Evolutionary conservation across 306 rosid genomes (phyloP), one percentile per base, ranked within the genome.

Genomic region (Citrullus amarus): DNA sequence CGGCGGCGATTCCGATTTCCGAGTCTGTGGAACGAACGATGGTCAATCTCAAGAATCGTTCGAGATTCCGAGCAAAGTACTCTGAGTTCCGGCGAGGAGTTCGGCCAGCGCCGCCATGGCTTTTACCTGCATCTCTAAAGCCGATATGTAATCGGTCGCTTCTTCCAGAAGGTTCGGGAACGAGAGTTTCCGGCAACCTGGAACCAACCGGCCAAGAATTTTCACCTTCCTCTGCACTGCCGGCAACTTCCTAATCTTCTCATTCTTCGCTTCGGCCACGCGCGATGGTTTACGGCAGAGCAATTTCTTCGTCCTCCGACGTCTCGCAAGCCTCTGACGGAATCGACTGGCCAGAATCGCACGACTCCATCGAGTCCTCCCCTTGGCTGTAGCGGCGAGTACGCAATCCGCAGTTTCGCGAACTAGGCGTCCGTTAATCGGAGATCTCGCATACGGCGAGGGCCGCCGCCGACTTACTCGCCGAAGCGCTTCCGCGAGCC

Each of bases 61-160:
- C 20, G 56, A 22, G 36, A 22, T 68, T 43, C 55, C 36, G 55
- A 12, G 39, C 13, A 22, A 13, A 25, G 22, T 44, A 7, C 20
- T 70, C 22, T 6, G 57, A 44, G n/a, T 36, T 70, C 76, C 76
- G 41, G 76, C 57, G 50, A 93, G 91, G 6, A 92, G 81, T 79
- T 89, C 88, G 69, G 91, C 84, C 32, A 93, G 86, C 50, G 89
- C 83, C 1, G 94, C 60, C 98, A 93, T 93, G 82, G 93, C 86
- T 75, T 91, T 84, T 1, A 93, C 93, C 86, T 93, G 98, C 98
- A 93, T 93, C 97, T 93, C 85, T 82, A 93, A 75, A 36, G 98
- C 98, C 28, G 93, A 84, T 15, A 93, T 89, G 79, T 93, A 93
- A 76, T 93, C 98, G 28, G 82, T 84, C 30, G 98, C 73, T 90